Evolutionary conservation across 192 early-diverging fungal species (phyloP), one percentile per base, ranked within the genome.

Genomic region (Coemansia sp.): DNA sequence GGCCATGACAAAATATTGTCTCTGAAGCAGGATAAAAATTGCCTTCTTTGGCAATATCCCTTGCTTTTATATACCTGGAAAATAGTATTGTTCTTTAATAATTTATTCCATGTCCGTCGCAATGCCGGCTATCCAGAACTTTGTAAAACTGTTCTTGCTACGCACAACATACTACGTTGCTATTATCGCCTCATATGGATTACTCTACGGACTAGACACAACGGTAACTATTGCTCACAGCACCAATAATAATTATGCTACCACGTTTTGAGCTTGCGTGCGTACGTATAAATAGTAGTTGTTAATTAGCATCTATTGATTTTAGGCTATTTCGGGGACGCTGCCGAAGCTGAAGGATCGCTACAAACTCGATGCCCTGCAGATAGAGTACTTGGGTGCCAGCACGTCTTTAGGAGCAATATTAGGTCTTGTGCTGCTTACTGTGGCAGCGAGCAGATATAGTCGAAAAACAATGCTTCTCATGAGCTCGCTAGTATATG

Each of bases 121-220:
- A 15, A 69, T 69, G 67, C 41, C 22, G 13, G 38, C 33, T 16
- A 29, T 55, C 57, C 67, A 33, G 5, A 18, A 8, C 24, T 41
- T 74, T 13, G 16, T 27, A 29, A 31, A 42, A 38, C 20, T 77
- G n/a, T 10, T 51, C 18, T 44, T 24, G 34, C 63, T 63, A 3
- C 68, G 66, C 16, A 65, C 70, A 9, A 72, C 75, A 20, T 72
- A 77, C 41, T 71, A 63, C 29, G 36, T 66, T 13, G 20, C 69
- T 8, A 33, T 72, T 5, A 72, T 77, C 9, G 43, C 75, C 2
- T 64, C 54, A 11, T 77, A 77, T 51, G 75, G 75, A 15, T 41
- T 77, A 10, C 52, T 77, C 29, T 77, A 72, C n/a, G 75, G 75
- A 4, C 42, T 77, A 34, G 75, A 77, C 34, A 77, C 70, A 57